Evolutionary conservation across 345 rosid genomes (phyloP).

Genomic region (Lumnitzera littorea): DNA sequence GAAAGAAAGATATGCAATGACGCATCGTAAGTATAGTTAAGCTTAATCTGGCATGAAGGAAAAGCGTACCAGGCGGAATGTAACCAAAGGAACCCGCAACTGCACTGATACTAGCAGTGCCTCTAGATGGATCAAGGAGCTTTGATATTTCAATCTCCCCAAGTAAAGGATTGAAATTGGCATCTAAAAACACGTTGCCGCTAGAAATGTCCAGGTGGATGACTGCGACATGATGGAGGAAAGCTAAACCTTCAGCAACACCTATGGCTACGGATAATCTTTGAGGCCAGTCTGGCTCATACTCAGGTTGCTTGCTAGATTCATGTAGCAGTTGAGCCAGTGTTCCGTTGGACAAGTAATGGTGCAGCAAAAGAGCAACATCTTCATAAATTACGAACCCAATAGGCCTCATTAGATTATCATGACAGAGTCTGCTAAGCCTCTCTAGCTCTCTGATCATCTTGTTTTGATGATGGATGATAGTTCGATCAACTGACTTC

Average conservation of each 20-base stretch:
- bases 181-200: constrained; percentile 69
- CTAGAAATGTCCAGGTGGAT: constrained; percentile 92
- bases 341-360: constrained; percentile 73
- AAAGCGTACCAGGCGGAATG: constrained; percentile 79
- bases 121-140: constrained; percentile 72
- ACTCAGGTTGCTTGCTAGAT: constrained; percentile 49
- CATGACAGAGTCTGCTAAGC: constrained; percentile 91
- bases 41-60: no score
- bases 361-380: constrained; percentile 85
- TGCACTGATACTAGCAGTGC: constrained; percentile 80
- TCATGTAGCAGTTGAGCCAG: constrained; percentile 79
- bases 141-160: constrained; percentile 95
- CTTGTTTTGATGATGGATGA: constrained; percentile 80
- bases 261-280: constrained; percentile 82
- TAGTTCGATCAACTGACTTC: constrained; percentile 80
- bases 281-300: constrained; percentile 81
- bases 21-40: not conserved
- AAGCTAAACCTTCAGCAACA: constrained; percentile 85
- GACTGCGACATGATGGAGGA: constrained; percentile 86
- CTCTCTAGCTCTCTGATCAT: constrained; percentile 96
- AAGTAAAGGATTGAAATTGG: constrained; percentile 57
- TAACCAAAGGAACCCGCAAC: constrained; percentile 96
- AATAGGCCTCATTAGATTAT: constrained; percentile 67
- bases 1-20: not conserved
- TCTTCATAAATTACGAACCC: constrained; percentile 92